Percentiles rank a stretch among this genome's conserved stretches.
Evolutionary conservation across 2,329 filamentous ascomycete species (phyloP).

Genomic region (Pseudogymnoascus pannorum): DNA sequence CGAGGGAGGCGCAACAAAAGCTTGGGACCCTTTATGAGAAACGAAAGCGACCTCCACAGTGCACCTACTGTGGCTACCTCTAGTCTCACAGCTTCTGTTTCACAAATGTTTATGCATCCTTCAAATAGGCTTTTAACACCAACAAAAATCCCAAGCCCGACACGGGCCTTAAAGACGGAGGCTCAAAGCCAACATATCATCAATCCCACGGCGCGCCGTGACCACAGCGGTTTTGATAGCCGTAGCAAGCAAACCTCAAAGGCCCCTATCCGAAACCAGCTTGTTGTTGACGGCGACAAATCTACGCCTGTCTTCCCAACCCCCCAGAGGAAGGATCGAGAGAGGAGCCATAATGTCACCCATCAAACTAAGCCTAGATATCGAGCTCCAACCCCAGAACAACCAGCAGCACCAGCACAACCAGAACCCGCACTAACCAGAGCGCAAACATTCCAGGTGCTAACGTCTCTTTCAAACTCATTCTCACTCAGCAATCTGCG

Average conservation of each 20-base stretch:
- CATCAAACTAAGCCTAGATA: background rate
- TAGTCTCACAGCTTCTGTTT: constrained; percentile 18
- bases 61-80: constrained; percentile 19
- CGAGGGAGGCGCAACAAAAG: constrained; percentile 18
- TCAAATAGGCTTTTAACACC: background rate
- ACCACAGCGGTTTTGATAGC: background rate
- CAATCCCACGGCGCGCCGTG: background rate
- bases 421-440: background rate
- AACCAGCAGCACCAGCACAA: background rate
- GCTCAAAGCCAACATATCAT: background rate
- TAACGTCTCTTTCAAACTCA: background rate
- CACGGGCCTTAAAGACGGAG: background rate
- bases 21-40: constrained; percentile 17
- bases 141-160: background rate
- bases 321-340: background rate
- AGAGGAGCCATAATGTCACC: background rate
- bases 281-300: background rate
- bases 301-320: background rate
- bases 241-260: constrained; percentile 3
- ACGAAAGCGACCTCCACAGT: constrained; percentile 12
- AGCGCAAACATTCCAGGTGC: background rate
- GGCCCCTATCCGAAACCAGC: background rate
- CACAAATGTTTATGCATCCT: constrained; percentile 9
- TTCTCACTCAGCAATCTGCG: constrained; percentile 15
- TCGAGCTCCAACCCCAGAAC: background rate